phyloP scores from a whole-genome alignment of 1,284 basidiomycete genomes.

The Puccinia brachypodii region DNA sequence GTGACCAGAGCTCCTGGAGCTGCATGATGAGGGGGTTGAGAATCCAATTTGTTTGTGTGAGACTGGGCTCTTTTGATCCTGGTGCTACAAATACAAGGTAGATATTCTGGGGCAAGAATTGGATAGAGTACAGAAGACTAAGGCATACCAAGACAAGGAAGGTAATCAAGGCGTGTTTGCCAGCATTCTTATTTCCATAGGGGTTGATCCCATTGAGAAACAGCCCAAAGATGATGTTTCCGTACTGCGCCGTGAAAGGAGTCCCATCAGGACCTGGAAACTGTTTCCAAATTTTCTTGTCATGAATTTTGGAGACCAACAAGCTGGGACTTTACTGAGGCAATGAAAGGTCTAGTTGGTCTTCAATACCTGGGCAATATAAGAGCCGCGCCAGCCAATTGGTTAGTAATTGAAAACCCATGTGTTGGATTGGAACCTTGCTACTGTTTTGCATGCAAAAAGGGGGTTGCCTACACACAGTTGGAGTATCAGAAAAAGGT shows the following conservation, averaged over 20 bases:
- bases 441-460: no score
- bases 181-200: constrained; percentile 16
- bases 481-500: no score
- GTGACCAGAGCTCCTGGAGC: constrained; percentile 55
- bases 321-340: no score
- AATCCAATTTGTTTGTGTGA: constrained; percentile 55
- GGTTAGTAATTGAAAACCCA: no score
- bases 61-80: constrained; percentile 50
- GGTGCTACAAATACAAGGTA: constrained; percentile 58
- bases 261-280: neutral
- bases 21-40: constrained; percentile 55
- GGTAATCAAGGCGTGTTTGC: neutral
- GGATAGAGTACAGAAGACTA: constrained; percentile 54
- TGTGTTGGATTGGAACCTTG: no score
- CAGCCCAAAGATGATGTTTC: constrained; percentile 10
- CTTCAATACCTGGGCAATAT: no score
- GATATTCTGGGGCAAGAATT: constrained; percentile 57
- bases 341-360: no score
- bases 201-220: constrained; percentile 33
- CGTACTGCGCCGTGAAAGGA: neutral
- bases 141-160: constrained; percentile 17
- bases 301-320: no score
- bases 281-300: constrained; percentile 17
- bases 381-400: no score
- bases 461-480: no score